Evolutionary conservation across 2,329 filamentous ascomycete genomes (phyloP).

Genomic region (Fusarium buxicola): DNA sequence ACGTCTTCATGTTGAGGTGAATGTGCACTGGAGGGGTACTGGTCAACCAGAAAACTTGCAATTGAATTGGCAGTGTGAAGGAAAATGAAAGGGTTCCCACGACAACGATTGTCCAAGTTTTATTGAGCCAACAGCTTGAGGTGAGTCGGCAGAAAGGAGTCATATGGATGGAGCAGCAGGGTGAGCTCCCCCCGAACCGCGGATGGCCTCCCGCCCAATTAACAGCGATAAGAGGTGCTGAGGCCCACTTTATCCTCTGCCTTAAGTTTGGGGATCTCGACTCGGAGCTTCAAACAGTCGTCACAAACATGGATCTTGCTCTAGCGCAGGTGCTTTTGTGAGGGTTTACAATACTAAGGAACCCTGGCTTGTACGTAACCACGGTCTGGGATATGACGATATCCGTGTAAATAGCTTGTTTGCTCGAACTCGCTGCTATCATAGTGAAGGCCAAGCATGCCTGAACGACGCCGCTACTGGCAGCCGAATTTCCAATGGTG

Average conservation of each 20-base stretch:
- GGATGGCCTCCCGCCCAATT: conserved; percentile 6
- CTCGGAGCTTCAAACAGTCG: neutral
- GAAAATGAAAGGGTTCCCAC: conserved; percentile 11
- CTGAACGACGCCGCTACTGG: conserved; percentile 12
- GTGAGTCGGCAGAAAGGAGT: conserved; percentile 34
- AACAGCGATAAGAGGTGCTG: conserved; percentile 1
- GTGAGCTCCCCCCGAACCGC: conserved; percentile 4
- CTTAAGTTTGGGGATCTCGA: conserved; percentile 22
- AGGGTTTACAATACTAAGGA: too few species aligned
- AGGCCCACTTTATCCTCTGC: conserved; percentile 22
- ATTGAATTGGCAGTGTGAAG: conserved; percentile 6
- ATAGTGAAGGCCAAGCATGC: neutral
- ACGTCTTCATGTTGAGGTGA: conserved; percentile 49
- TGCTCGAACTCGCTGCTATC: too few species aligned
- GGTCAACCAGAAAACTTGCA: neutral
- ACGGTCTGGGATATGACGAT: too few species aligned
- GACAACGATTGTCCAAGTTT: conserved; percentile 12
- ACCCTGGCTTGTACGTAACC: too few species aligned
- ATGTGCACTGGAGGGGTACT: neutral
- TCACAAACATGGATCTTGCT: neutral
- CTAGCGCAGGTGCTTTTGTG: neutral
- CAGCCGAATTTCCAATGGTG: conserved; percentile 39
- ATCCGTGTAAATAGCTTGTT: too few species aligned
- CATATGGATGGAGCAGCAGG: conserved; percentile 31
- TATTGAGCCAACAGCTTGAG: conserved; percentile 18